Evolutionary conservation across 441 rosid species (phyloP).

Genomic region (Brassica hybrid): DNA sequence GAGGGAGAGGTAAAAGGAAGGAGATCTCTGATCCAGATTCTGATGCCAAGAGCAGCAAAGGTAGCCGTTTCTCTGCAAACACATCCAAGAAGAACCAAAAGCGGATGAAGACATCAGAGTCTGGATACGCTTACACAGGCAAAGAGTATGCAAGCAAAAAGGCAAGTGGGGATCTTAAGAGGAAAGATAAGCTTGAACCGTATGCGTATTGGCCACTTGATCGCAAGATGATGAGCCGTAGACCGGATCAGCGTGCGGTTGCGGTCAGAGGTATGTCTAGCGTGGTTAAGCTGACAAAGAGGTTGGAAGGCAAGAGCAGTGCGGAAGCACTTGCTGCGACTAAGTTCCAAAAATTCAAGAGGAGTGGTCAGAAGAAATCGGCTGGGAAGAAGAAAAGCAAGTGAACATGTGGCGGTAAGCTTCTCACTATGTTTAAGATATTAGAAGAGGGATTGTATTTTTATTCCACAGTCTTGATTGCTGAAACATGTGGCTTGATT

Average conservation of each 20-base stretch:
- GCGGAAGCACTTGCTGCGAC: slow-evolving; percentile 44
- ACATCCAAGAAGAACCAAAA: slow-evolving; percentile 68
- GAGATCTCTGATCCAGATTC: slow-evolving; percentile 48
- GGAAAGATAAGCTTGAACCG: slow-evolving; percentile 93
- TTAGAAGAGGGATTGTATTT: neutral
- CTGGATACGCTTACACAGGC: slow-evolving; percentile 92
- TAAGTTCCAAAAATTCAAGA: slow-evolving; percentile 40
- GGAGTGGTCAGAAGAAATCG: slow-evolving; percentile 41
- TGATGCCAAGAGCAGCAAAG: slow-evolving; percentile 68
- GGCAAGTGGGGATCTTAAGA: slow-evolving; percentile 84
- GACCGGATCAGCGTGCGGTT: slow-evolving; percentile 85
- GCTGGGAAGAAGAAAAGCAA: slow-evolving; percentile 43
- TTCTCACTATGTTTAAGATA: slow-evolving; percentile 14
- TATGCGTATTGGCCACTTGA: slow-evolving; percentile 98
- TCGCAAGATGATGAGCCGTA: slow-evolving; percentile 93
- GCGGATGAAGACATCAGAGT: slow-evolving; percentile 68
- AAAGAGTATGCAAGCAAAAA: too few relatives aligned
- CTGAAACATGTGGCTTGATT: slow-evolving; percentile 7
- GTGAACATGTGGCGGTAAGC: slow-evolving; percentile 25
- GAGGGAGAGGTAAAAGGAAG: slow-evolving; percentile 53
- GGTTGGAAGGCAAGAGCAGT: slow-evolving; percentile 77
- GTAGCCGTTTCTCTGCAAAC: slow-evolving; percentile 52
- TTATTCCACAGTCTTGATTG: slow-evolving; percentile 25
- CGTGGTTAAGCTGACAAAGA: too few relatives aligned
- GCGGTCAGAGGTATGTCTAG: slow-evolving; percentile 91